These are phyloP conservation scores for Mortierella claussenii DNA, from an alignment of 192 early-diverging fungal species.

Conservation along the genomic window DNA sequence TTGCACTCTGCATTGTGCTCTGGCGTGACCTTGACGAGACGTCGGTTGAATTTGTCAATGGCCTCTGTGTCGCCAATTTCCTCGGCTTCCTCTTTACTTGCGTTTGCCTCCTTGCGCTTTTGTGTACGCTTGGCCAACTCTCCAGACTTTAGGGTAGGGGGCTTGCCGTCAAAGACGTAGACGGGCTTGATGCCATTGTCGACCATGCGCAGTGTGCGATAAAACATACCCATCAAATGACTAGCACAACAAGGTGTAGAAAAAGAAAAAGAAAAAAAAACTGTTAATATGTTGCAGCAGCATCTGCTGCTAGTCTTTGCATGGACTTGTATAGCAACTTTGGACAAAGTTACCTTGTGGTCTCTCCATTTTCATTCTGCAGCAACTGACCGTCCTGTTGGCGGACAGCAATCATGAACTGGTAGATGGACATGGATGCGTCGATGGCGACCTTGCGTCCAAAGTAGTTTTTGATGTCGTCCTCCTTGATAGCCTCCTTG, in stretches of 20 bases:
- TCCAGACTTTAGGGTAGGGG: constrained; percentile 89
- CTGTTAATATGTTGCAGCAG: not conserved
- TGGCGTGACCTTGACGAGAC: constrained; percentile 91
- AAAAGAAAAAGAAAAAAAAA: not conserved
- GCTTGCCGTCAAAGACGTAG: constrained; percentile 99
- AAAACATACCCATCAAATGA: constrained; percentile 97
- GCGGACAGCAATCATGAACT: constrained; percentile 98
- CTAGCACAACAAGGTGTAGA: no score
- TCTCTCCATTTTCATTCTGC: constrained; percentile 89
- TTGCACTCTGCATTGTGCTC: constrained; percentile 96
- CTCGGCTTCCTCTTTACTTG: constrained; percentile 74
- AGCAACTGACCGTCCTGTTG: constrained; percentile 89
- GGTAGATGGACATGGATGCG: constrained; percentile 97
- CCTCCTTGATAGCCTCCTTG: constrained; percentile 82
- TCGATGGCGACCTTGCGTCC: constrained; percentile 97
- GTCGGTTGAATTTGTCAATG: constrained; percentile 85
- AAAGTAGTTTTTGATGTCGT: constrained; percentile 88
- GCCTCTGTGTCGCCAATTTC: constrained; percentile 83
- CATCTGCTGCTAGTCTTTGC: not conserved
- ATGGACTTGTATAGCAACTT: not conserved
- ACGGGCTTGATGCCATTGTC: constrained; percentile 96
- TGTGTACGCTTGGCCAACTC: constrained; percentile 85
- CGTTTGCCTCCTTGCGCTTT: constrained; percentile 75
- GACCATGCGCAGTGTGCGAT: constrained; percentile 96
- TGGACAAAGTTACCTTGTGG: constrained; percentile 72